A percentile compares a stretch with the other conserved stretches of the same genome.
Conservation (phyloP, 768 basidiomycete genomes). For the Hygrophorus russula region DNA sequence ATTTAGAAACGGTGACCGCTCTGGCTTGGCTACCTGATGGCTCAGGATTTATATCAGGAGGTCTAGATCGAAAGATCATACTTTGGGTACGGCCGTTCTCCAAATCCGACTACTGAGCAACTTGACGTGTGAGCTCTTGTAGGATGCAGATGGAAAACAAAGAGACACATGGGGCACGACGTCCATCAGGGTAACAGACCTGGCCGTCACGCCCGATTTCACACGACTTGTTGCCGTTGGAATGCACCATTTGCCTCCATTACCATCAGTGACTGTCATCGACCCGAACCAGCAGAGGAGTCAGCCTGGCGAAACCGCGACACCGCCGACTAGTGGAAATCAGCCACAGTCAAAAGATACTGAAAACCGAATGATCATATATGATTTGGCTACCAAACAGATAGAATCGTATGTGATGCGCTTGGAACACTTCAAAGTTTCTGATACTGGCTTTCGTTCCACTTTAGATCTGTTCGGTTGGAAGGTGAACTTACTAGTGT, state of each 20-base stretch:
- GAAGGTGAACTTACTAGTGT: slow-evolving; percentile 84
- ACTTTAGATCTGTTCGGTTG: slow-evolving; percentile 47
- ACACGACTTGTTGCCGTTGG: slow-evolving; percentile 80
- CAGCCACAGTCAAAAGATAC: slow-evolving; percentile 21
- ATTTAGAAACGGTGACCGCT: slow-evolving; percentile 76
- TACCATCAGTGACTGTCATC: slow-evolving; percentile 9
- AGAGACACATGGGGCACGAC: slow-evolving; percentile 58
- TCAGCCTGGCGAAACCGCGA: slow-evolving; percentile 23
- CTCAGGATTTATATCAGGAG: slow-evolving; percentile 81
- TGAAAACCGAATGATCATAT: slow-evolving; percentile 64
- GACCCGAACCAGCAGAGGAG: slow-evolving; percentile 14
- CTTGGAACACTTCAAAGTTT: background rate
- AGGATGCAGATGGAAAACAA: slow-evolving; percentile 71
- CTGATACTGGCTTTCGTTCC: slow-evolving; percentile 10
- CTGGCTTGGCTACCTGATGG: slow-evolving; percentile 85
- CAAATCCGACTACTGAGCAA: slow-evolving; percentile 6
- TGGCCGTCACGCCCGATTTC: slow-evolving; percentile 80
- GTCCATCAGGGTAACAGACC: slow-evolving; percentile 75
- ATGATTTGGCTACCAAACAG: slow-evolving; percentile 59
- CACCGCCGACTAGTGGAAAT: slow-evolving; percentile 23
- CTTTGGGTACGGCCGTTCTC: slow-evolving; percentile 56
- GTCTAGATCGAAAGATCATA: slow-evolving; percentile 73
- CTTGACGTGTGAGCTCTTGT: slow-evolving; percentile 6
- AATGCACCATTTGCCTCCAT: slow-evolving; percentile 28
- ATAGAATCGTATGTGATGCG: slow-evolving; percentile 47